Conservation (phyloP, 2,329 filamentous ascomycete genomes). For the Tolypocladium ophioglossoides region DNA sequence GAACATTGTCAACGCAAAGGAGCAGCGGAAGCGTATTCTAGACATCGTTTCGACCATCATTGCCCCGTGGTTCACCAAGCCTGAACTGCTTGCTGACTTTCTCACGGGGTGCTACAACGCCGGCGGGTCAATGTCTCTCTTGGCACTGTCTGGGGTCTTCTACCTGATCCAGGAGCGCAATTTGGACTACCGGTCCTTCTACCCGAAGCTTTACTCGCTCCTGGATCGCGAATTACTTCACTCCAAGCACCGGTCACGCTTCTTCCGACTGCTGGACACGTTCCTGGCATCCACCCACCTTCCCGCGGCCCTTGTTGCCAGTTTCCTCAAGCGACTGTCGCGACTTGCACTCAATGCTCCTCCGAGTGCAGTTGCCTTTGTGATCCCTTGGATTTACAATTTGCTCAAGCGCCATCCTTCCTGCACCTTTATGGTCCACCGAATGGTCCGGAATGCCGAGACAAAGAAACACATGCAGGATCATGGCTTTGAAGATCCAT, state of each 20-base stretch:
- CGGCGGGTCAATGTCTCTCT: conserved; percentile 75
- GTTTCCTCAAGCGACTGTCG: conserved; percentile 90
- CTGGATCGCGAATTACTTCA: conserved; percentile 79
- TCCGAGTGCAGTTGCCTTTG: conserved; percentile 76
- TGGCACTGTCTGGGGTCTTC: conserved; percentile 87
- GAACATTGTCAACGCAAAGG: conserved; percentile 51
- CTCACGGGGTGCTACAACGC: conserved; percentile 86
- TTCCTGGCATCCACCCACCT: conserved; percentile 89
- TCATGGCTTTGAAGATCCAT: conserved; percentile 59
- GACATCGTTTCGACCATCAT: conserved; percentile 66
- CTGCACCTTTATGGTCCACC: conserved; percentile 94
- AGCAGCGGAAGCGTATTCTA: conserved; percentile 71
- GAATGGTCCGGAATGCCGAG: conserved; percentile 50
- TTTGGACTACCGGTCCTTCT: conserved; percentile 92
- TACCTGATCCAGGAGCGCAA: conserved; percentile 91
- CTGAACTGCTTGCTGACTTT: conserved; percentile 90
- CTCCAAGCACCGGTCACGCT: conserved; percentile 86
- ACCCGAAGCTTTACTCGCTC: conserved; percentile 84
- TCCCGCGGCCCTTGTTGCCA: conserved; percentile 80
- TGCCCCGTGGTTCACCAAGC: conserved; percentile 79
- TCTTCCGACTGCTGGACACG: conserved; percentile 84
- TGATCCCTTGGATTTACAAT: conserved; percentile 94
- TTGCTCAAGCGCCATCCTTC: conserved; percentile 79
- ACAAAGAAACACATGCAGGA: conserved; percentile 49
- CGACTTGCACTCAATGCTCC: conserved; percentile 79